Percentiles rank a stretch among this genome's conserved stretches.
phyloP scores from a whole-genome alignment of 495 filamentous ascomycete species.

The Lasiosphaeria miniovina region DNA sequence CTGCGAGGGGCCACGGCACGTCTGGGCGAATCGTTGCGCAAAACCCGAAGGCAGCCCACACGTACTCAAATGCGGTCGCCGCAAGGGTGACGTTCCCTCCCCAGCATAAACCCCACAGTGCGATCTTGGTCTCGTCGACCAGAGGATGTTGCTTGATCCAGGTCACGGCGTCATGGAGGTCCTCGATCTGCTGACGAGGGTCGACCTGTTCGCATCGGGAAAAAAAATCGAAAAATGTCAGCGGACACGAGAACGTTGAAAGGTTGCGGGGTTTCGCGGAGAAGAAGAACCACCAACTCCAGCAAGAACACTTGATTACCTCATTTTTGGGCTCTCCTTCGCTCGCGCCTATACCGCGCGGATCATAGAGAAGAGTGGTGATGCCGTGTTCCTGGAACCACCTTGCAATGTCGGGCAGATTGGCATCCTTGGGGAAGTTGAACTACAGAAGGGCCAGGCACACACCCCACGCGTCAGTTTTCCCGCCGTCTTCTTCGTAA shows the following conservation, averaged over 20 bases:
- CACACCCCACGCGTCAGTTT: background rate
- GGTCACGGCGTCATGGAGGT: slow-evolving; percentile 2
- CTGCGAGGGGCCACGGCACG: background rate
- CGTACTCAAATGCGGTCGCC: slow-evolving; percentile 1
- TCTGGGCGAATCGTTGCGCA: background rate
- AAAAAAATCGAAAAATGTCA: background rate
- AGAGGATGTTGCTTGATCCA: background rate
- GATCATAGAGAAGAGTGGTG: background rate
- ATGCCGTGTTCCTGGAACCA: background rate
- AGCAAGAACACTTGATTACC: background rate
- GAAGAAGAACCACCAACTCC: background rate
- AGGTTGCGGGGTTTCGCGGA: background rate
- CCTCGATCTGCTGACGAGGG: background rate
- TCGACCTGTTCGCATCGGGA: background rate
- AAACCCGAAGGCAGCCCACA: background rate
- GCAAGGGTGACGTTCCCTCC: slow-evolving; percentile 4
- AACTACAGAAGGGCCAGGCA: background rate
- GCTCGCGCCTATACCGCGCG: background rate
- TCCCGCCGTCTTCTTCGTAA: background rate
- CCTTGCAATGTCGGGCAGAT: background rate
- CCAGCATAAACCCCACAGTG: background rate
- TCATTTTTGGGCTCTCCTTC: background rate
- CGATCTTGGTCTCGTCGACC: background rate
- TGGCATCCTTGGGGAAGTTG: background rate
- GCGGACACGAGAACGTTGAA: background rate